phyloP scores from a whole-genome alignment of 2,329 filamentous ascomycete species.

The Penicillium sp. region DNA sequence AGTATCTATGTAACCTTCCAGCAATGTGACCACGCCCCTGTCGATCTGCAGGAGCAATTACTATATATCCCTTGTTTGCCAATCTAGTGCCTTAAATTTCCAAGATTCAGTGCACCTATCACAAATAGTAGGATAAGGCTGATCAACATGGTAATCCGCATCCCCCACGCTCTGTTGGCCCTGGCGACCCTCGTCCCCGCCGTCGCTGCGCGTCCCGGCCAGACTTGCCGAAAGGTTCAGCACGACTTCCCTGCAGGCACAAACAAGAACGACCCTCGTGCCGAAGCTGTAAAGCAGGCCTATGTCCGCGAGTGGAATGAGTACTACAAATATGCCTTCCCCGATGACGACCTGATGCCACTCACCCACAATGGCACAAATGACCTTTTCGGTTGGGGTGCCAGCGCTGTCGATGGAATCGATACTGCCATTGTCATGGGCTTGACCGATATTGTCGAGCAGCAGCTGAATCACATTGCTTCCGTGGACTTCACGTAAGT shows the following conservation, averaged over 20 bases:
- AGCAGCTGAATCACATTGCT: slow-evolving; percentile 20
- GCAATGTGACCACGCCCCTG: slow-evolving; percentile 14
- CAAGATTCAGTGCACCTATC: not conserved
- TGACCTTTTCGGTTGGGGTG: slow-evolving; percentile 23
- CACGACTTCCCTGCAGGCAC: slow-evolving; percentile 16
- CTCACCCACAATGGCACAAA: slow-evolving; percentile 15
- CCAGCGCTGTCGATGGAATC: slow-evolving; percentile 21
- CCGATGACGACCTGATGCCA: slow-evolving; percentile 18
- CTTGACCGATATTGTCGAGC: slow-evolving; percentile 22
- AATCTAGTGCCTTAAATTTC: not conserved
- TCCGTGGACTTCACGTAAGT: slow-evolving; percentile 19
- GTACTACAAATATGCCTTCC: slow-evolving; percentile 21
- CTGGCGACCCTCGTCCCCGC: slow-evolving; percentile 3
- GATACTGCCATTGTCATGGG: slow-evolving; percentile 24
- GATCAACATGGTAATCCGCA: slow-evolving; percentile 5
- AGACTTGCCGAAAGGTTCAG: slow-evolving; percentile 17
- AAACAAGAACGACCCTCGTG: slow-evolving; percentile 17
- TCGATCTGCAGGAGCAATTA: slow-evolving; percentile 7
- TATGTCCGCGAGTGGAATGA: slow-evolving; percentile 20
- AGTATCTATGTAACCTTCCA: slow-evolving; percentile 2
- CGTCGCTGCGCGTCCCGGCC: slow-evolving; percentile 1
- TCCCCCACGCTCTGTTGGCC: slow-evolving; percentile 7
- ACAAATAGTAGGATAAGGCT: not conserved
- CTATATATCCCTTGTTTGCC: slow-evolving; percentile 3
- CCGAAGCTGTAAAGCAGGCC: slow-evolving; percentile 17